Evolutionary conservation across 1,284 basidiomycete species (phyloP).

Genomic region (Apiotrichum montevideense): DNA sequence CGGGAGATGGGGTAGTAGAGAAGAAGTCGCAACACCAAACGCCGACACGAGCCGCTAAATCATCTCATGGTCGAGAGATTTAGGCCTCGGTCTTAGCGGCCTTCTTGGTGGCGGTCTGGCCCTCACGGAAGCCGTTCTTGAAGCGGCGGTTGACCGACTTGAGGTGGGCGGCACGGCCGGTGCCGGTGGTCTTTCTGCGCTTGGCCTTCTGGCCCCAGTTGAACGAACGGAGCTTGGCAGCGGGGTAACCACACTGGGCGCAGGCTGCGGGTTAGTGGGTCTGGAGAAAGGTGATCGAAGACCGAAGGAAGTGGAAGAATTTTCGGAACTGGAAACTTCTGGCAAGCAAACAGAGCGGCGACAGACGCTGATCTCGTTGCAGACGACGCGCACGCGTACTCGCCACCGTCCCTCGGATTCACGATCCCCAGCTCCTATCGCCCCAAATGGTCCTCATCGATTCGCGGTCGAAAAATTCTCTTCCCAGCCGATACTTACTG

Average conservation of each 20-base stretch:
- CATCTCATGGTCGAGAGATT: conserved; percentile 5
- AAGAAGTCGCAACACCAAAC: neutral
- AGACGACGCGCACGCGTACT: too few species aligned
- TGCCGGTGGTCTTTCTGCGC: conserved; percentile 95
- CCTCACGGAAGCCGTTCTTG: conserved; percentile 93
- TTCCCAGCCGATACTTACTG: conserved; percentile 54
- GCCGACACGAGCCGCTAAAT: neutral
- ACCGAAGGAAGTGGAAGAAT: too few species aligned
- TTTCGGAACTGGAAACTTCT: neutral
- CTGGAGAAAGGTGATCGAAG: neutral
- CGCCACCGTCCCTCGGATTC: too few species aligned
- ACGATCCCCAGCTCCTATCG: too few species aligned
- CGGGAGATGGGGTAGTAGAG: neutral
- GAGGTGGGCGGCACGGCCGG: conserved; percentile 92
- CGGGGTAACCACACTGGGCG: conserved; percentile 91
- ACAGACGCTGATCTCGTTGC: too few species aligned
- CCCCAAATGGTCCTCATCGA: too few species aligned
- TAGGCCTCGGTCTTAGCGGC: conserved; percentile 45
- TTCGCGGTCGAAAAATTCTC: too few species aligned
- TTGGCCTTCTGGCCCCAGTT: conserved; percentile 99
- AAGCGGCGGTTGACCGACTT: conserved; percentile 85
- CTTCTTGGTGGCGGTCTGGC: conserved; percentile 53
- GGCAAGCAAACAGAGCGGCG: neutral
- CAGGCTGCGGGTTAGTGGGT: conserved; percentile 57
- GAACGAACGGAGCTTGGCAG: conserved; percentile 90